Percentiles rank a stretch among this genome's conserved stretches.
These are phyloP conservation scores for Alternaria triticimaculans DNA, from an alignment of 2,329 filamentous ascomycete genomes.

Conservation along the genomic window DNA sequence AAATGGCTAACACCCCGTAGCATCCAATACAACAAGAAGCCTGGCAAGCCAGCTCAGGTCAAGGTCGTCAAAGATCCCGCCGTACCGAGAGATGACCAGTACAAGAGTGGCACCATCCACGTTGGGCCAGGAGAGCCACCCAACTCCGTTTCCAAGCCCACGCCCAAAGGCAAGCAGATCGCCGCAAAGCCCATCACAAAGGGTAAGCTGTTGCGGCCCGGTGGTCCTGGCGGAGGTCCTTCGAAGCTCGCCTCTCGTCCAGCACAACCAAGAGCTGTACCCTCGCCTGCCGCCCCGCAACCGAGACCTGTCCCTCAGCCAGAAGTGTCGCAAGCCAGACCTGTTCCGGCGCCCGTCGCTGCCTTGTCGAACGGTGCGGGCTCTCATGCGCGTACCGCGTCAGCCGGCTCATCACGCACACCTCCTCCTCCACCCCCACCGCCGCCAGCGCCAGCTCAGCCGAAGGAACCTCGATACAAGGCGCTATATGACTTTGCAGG, in stretches of 20 bases:
- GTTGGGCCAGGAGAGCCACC: constrained; percentile 84
- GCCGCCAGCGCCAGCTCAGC: constrained; percentile 66
- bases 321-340: constrained; percentile 54
- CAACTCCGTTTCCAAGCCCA: constrained; percentile 81
- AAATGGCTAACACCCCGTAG: constrained; percentile 44
- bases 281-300: constrained; percentile 45
- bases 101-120: constrained; percentile 93
- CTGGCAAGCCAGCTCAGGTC: constrained; percentile 85
- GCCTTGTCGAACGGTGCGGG: constrained; percentile 56
- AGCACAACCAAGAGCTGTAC: constrained; percentile 45
- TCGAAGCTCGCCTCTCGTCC: constrained; percentile 70
- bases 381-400: constrained; percentile 49
- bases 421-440: constrained; percentile 59
- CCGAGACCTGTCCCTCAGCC: constrained; percentile 55
- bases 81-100: constrained; percentile 74
- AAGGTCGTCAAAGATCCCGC: constrained; percentile 90
- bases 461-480: constrained; percentile 79
- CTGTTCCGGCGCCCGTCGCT: constrained; percentile 64
- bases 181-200: constrained; percentile 89
- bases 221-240: constrained; percentile 81
- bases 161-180: constrained; percentile 84
- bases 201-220: constrained; percentile 89
- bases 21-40: constrained; percentile 98
- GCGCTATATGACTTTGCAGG: constrained; percentile 92
- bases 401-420: constrained; percentile 53